These are phyloP conservation scores for Rhodotorula sp. DNA, from an alignment of 1,284 basidiomycete genomes.

Conservation along the genomic window DNA sequence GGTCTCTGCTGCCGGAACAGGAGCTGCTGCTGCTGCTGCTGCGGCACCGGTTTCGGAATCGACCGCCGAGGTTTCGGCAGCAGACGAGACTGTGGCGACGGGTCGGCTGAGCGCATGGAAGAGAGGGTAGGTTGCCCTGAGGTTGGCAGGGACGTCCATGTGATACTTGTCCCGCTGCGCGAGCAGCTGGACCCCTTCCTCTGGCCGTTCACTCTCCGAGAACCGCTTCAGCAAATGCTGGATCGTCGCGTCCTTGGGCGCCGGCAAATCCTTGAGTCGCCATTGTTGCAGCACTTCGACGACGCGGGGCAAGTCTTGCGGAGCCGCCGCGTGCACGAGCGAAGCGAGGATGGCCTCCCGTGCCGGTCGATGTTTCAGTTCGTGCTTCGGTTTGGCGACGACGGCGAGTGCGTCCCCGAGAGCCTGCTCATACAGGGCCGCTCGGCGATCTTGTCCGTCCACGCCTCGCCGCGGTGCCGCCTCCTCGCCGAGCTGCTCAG, in stretches of 20 bases:
- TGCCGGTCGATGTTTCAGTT: neutral
- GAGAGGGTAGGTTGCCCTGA: slow-evolving; percentile 13
- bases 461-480: neutral
- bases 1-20: neutral
- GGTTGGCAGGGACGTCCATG: slow-evolving; percentile 5
- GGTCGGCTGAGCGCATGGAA: slow-evolving; percentile 11
- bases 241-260: neutral
- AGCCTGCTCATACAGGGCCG: neutral
- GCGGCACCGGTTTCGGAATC: neutral
- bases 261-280: neutral
- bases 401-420: neutral
- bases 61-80: neutral
- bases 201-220: neutral
- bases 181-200: slow-evolving; percentile 10
- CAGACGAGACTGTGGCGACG: no score
- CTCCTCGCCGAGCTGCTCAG: neutral
- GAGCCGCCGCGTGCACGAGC: slow-evolving; percentile 1
- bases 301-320: slow-evolving; percentile 3
- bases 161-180: slow-evolving; percentile 12
- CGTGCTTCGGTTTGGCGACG: neutral
- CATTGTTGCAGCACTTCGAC: slow-evolving; percentile 1
- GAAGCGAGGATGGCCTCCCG: neutral
- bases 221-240: slow-evolving; percentile 3
- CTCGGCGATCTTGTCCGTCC: neutral
- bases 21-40: neutral